Percentiles rank a stretch among this genome's conserved stretches.
Evolutionary conservation across 108 stramenopile species (phyloP).

Genomic region (Fragilaria radians): DNA sequence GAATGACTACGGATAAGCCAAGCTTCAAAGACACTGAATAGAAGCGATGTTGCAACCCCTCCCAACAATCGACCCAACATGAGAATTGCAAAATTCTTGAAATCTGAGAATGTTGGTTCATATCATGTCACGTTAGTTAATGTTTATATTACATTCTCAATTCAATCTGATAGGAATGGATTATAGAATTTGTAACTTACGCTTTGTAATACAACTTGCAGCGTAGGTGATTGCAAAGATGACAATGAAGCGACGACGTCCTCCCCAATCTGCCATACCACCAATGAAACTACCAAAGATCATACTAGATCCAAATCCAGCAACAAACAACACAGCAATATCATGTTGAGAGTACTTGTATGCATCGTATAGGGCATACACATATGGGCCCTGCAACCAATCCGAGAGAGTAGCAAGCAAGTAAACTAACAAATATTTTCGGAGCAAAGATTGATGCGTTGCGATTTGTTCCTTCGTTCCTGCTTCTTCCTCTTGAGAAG

Average conservation of each 20-base stretch:
- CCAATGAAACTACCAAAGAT: slow-evolving; percentile 61
- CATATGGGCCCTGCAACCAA: slow-evolving; percentile 99
- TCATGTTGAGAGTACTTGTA: slow-evolving; percentile 88
- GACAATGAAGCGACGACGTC: slow-evolving; percentile 77
- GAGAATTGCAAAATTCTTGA: slow-evolving; percentile 72
- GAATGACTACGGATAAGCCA: slow-evolving; percentile 89
- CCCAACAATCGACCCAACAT: slow-evolving; percentile 89
- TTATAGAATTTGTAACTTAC: slow-evolving; percentile 56
- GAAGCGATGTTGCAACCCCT: slow-evolving; percentile 84
- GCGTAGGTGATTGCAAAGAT: slow-evolving; percentile 87
- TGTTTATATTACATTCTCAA: too few species aligned
- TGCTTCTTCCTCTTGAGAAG: neutral
- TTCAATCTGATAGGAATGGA: too few species aligned
- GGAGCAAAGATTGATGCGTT: slow-evolving; percentile 30
- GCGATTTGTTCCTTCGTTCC: slow-evolving; percentile 3
- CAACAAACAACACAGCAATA: slow-evolving; percentile 84
- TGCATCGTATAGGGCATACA: slow-evolving; percentile 93
- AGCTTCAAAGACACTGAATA: slow-evolving; percentile 91
- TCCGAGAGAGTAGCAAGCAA: slow-evolving; percentile 86
- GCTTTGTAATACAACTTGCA: slow-evolving; percentile 78
- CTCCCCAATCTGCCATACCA: slow-evolving; percentile 48
- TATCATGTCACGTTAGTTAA: too few species aligned
- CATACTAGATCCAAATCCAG: slow-evolving; percentile 82
- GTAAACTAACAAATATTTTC: slow-evolving; percentile 87
- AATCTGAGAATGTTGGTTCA: slow-evolving; percentile 53